phyloP scores from a whole-genome alignment of 768 basidiomycete species.

The Suillus spraguei region DNA sequence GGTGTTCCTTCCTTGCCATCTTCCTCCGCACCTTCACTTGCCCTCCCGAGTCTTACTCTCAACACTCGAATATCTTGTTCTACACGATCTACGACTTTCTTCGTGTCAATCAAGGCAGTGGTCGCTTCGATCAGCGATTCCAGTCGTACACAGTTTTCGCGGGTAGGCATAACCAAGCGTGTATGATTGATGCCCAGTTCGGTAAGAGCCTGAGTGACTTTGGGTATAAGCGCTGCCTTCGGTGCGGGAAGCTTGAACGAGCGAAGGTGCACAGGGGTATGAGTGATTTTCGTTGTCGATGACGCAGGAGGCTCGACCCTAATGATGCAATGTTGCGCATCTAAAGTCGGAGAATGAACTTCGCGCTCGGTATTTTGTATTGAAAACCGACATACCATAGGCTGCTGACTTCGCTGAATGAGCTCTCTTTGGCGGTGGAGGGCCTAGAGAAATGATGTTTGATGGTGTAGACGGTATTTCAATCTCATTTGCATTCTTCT shows the following conservation, averaged over 20 bases:
- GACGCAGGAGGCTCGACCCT: constrained; percentile 60
- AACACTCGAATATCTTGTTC: constrained; percentile 83
- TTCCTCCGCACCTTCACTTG: constrained; percentile 43
- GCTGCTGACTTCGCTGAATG: constrained; percentile 58
- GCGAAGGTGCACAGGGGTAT: constrained; percentile 80
- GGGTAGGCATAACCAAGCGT: constrained; percentile 93
- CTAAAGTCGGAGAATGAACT: constrained; percentile 39
- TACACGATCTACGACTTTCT: constrained; percentile 82
- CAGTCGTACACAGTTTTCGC: constrained; percentile 71
- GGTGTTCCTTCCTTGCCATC: constrained; percentile 42
- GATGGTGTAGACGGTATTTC: constrained; percentile 38
- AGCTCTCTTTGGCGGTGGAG: constrained; percentile 36
- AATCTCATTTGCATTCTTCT: constrained; percentile 35
- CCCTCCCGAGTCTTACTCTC: constrained; percentile 59
- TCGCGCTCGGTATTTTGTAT: constrained; percentile 1
- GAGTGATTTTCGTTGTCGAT: constrained; percentile 67
- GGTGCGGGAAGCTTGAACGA: constrained; percentile 84
- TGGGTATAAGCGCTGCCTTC: constrained; percentile 72
- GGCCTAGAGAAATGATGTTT: constrained; percentile 40
- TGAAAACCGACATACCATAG: constrained; percentile 48
- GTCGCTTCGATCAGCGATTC: constrained; percentile 77
- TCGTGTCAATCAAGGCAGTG: constrained; percentile 79
- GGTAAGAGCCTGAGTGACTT: constrained; percentile 72
- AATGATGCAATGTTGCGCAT: constrained; percentile 71
- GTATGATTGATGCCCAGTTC: constrained; percentile 76